A percentile compares a stretch with the other conserved stretches of the same genome.
phyloP scores from a whole-genome alignment of 108 stramenopile species.

The Cyclotella cryptica region DNA sequence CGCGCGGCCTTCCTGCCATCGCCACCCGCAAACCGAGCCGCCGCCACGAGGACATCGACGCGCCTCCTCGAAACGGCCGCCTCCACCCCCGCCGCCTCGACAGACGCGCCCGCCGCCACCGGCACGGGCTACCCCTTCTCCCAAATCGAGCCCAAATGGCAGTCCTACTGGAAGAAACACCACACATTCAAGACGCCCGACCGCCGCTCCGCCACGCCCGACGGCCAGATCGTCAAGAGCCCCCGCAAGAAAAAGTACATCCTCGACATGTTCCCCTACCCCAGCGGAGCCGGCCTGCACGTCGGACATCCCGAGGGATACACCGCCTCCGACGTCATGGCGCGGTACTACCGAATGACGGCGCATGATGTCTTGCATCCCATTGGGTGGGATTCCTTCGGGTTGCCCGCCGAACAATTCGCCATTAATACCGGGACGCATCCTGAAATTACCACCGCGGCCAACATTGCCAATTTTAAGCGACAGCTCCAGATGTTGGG shows the following conservation, averaged over 20 bases:
- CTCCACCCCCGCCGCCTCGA: neutral
- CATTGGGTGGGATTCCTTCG: constrained; percentile 99
- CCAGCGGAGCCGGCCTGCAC: constrained; percentile 96
- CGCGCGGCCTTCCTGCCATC: neutral
- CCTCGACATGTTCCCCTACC: constrained; percentile 99
- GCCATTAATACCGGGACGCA: constrained; percentile 97
- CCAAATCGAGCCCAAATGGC: constrained; percentile 90
- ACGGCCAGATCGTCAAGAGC: constrained; percentile 47
- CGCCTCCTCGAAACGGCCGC: neutral
- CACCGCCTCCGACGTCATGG: constrained; percentile 96
- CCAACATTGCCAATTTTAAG: constrained; percentile 97
- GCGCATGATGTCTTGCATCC: constrained; percentile 97
- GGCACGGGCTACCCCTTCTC: constrained; percentile 71
- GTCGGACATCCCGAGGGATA: constrained; percentile 98
- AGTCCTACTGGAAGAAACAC: constrained; percentile 84
- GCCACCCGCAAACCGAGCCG: neutral
- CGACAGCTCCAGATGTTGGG: constrained; percentile 96
- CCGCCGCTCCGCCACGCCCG: constrained; percentile 34
- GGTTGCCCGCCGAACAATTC: constrained; percentile 99
- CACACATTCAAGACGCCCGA: constrained; percentile 84
- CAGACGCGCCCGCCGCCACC: neutral
- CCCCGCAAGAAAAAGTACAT: constrained; percentile 92
- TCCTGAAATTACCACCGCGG: constrained; percentile 92
- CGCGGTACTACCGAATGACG: constrained; percentile 98
- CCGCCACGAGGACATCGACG: neutral